Evolutionary conservation across 176 grass and related monocot species (phyloP).

Genomic region (Rhipidocladum racemiflorum): DNA sequence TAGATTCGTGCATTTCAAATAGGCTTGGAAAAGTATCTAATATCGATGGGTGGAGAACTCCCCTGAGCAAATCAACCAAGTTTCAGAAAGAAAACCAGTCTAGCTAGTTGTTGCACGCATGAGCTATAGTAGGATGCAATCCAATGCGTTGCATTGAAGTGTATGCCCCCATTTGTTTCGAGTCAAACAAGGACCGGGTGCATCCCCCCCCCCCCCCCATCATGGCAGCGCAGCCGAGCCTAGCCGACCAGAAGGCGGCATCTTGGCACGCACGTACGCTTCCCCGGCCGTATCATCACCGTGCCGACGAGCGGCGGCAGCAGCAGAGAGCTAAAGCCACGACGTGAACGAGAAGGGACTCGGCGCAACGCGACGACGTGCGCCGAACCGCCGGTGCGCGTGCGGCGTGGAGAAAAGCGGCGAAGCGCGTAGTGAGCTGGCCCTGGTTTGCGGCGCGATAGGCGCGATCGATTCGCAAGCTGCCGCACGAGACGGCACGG

Average conservation of each 20-base stretch:
- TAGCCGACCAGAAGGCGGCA: not conserved
- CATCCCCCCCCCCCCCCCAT: not conserved
- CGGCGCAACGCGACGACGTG: no score
- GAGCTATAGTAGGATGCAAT: not conserved
- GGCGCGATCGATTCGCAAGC: no score
- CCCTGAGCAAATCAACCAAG: no score
- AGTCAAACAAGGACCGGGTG: constrained; percentile 12
- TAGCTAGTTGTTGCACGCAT: not conserved
- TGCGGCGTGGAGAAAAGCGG: no score
- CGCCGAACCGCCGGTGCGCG: no score
- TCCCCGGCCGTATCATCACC: not conserved
- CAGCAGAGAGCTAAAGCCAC: not conserved
- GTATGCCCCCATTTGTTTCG: not conserved
- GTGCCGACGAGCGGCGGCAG: not conserved
- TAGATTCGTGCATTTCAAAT: no score
- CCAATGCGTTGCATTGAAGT: not conserved
- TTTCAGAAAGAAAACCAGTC: no score
- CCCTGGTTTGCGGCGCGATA: no score
- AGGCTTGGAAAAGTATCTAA: no score
- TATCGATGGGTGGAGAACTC: no score
- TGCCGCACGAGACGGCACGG: no score
- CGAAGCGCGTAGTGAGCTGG: no score
- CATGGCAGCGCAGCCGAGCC: not conserved
- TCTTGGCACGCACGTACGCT: not conserved
- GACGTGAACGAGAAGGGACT: not conserved